A percentile compares a stretch with the other conserved stretches of the same genome.
Evolutionary conservation across 257 asterid genomes (phyloP).

Genomic region (Capsicum baccatum): DNA sequence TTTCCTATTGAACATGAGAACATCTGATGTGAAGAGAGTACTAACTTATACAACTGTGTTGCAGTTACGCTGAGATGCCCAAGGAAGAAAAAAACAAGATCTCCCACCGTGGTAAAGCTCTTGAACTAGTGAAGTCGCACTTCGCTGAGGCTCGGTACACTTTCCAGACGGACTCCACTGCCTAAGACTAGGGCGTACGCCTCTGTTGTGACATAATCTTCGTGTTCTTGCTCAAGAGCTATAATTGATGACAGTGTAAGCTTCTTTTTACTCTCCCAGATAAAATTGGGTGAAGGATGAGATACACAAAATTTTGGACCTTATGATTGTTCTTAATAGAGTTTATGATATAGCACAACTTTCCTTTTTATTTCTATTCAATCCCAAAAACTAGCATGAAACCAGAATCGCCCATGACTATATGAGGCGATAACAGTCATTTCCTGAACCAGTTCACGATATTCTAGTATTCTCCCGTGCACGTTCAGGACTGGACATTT

Average conservation of each 20-base stretch:
- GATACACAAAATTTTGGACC: background rate
- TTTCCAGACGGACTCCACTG: conserved; percentile 50
- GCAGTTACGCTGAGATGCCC: conserved; percentile 92
- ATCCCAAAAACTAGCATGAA: background rate
- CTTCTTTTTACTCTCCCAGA: background rate
- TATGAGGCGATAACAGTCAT: background rate
- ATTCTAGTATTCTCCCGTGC: background rate
- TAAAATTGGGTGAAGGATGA: conserved; percentile 25
- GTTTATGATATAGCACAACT: background rate
- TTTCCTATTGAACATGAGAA: background rate
- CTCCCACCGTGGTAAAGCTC: conserved; percentile 87
- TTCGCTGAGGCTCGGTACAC: conserved; percentile 70
- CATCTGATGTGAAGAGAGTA: background rate
- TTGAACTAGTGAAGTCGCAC: conserved; percentile 82
- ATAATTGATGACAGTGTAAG: conserved; percentile 8
- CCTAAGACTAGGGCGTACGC: conserved; percentile 30
- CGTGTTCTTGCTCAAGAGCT: background rate
- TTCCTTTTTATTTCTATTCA: background rate
- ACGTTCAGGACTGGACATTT: background rate
- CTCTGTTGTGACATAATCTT: conserved; percentile 4
- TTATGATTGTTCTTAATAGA: no score
- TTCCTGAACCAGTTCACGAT: background rate
- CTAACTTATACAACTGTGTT: conserved; percentile 34
- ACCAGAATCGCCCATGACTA: background rate
- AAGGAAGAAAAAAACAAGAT: conserved; percentile 88